These are phyloP conservation scores for Forsythia suspensa DNA, from an alignment of 257 asterid species.

Conservation along the genomic window DNA sequence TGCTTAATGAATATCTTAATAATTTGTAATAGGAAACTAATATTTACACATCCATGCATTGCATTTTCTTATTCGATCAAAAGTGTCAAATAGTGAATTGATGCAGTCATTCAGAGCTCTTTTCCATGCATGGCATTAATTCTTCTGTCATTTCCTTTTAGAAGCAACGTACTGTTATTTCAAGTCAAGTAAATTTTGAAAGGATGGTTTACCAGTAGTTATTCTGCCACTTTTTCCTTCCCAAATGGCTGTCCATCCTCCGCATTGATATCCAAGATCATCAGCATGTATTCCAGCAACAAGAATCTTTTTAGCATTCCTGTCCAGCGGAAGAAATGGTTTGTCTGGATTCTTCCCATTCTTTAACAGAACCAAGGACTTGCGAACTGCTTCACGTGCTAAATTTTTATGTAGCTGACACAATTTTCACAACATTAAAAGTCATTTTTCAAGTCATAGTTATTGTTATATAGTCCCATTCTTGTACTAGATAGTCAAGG, in stretches of 20 bases:
- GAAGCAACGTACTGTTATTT: not conserved
- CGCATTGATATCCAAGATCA: constrained; percentile 97
- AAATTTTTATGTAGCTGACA: constrained; percentile 49
- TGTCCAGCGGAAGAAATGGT: constrained; percentile 80
- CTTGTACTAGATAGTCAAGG: not conserved
- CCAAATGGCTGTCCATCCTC: constrained; percentile 97
- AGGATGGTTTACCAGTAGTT: constrained; percentile 62
- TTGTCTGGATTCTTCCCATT: constrained; percentile 80
- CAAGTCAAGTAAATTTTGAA: not conserved
- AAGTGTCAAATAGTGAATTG: not conserved
- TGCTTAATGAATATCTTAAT: not conserved
- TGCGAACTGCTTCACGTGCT: constrained; percentile 93
- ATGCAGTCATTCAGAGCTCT: not conserved
- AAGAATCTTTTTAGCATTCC: constrained; percentile 68
- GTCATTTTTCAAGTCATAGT: not conserved
- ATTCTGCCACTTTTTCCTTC: constrained; percentile 80
- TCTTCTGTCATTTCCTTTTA: not conserved
- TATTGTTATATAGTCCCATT: not conserved
- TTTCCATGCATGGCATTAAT: not conserved
- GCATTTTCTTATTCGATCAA: not conserved
- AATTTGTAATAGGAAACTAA: not conserved
- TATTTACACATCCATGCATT: not conserved
- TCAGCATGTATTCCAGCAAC: constrained; percentile 95
- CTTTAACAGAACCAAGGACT: constrained; percentile 85
- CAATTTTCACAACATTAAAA: not conserved